A percentile compares a stretch with the other conserved stretches of the same genome.
Evolutionary conservation across 129 eudicot species (phyloP).

Genomic region (Flaveria linearis): DNA sequence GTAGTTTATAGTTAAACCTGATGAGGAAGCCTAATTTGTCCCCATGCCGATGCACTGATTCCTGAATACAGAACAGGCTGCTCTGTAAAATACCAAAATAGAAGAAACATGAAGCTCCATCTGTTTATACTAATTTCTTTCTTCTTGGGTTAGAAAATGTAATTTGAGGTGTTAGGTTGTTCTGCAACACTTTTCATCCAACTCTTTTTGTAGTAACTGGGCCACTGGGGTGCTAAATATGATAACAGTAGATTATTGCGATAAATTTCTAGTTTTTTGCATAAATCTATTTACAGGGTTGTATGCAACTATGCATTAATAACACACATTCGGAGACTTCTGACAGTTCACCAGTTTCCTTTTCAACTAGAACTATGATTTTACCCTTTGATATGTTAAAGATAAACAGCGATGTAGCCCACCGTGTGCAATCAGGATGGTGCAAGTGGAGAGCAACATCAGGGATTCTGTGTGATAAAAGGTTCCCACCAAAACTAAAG

Average conservation of each 20-base stretch:
- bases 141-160: neutral
- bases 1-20: slow-evolving; percentile 45
- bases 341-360: neutral
- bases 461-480: too few relatives aligned
- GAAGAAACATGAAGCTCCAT: neutral
- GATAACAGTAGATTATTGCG: too few relatives aligned
- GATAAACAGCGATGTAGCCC: too few relatives aligned
- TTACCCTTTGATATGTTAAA: neutral
- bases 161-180: neutral
- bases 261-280: too few relatives aligned
- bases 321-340: neutral
- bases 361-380: neutral
- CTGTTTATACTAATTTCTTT: neutral
- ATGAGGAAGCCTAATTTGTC: slow-evolving; percentile 76
- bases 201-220: neutral
- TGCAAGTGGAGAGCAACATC: too few relatives aligned
- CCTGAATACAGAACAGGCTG: slow-evolving; percentile 71
- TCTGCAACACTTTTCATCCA: neutral
- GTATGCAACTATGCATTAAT: neutral
- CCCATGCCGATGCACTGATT: slow-evolving; percentile 71
- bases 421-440: too few relatives aligned
- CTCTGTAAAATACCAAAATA: slow-evolving; percentile 46
- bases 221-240: too few relatives aligned
- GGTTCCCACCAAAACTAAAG: too few relatives aligned
- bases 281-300: too few relatives aligned